Evolutionary conservation across 192 early-diverging fungal genomes (phyloP), one percentile per base, ranked within the genome.

Genomic region (Coemansia sp.): DNA sequence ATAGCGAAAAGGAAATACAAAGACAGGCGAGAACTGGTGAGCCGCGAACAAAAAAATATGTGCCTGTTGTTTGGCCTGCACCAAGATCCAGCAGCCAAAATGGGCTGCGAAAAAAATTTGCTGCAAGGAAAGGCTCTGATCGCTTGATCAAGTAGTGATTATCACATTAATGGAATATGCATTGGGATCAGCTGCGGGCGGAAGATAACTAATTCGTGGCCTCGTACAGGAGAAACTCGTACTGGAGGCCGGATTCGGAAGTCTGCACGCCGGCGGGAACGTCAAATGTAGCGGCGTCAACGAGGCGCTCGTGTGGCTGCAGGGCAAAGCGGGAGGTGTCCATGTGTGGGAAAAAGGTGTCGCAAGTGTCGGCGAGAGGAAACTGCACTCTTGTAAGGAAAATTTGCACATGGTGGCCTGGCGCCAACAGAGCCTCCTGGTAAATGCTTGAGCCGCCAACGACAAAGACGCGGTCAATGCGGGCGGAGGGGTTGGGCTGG

Each of bases 391-490:
- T 57, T 7, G 93, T 95, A 34, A 92, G 54, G 15, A 90, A 73
- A 32, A 96, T 78, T 40, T 82, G 78, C 2, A 63, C 32, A 25
- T 59, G 54, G 53, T 85, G 85, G 8, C 62, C 49, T 4, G 79
- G 54, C 29, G 81, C 81, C 7, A 61, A 65, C 19, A 96, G 60
- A 8, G 85, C 85, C 63, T 85, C 80, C 17, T 70, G 60, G 63
- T 96, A 96, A 22, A 94, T 65, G 26, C 83, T 64, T 14, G 78
- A 74, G 3, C 94, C 94, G 42, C 94, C 94, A 57, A 91, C 89
- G 34, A 92, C 60, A 68, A 88, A 93, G n/a, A 87, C 77, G 13
- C 82, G 80, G 26, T 58, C 50, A 25, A 70, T 67, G 17, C 38
- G 31, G 29, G 57, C 25, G n/a, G n/a, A n/a, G 5, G 14, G n/a